These are phyloP conservation scores for Ophiostoma ips DNA, from an alignment of 2,329 filamentous ascomycete species.

Conservation along the genomic window DNA sequence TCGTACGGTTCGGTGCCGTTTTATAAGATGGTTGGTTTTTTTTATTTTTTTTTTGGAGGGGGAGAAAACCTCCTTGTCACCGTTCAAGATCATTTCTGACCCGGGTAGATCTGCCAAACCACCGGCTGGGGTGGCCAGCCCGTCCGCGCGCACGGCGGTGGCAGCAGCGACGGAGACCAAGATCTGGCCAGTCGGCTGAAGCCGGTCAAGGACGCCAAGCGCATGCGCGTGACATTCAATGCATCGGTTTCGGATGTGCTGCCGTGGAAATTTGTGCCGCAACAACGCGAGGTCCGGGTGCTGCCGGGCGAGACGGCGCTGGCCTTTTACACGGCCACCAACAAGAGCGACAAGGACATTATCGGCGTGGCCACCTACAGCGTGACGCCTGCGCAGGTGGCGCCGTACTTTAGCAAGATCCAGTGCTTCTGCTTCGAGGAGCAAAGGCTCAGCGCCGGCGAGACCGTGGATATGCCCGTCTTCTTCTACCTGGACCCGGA, in stretches of 20 bases:
- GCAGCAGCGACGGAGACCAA: constrained; percentile 31
- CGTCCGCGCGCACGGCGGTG: constrained; percentile 63
- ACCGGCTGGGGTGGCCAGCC: constrained; percentile 90
- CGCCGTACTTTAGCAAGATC: constrained; percentile 98
- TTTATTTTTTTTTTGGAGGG: too few species aligned
- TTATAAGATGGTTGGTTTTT: constrained; percentile 63
- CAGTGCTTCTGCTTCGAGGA: constrained; percentile 99
- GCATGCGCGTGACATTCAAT: constrained; percentile 91
- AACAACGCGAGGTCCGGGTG: constrained; percentile 92
- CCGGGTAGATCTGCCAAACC: constrained; percentile 60
- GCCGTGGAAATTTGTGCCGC: constrained; percentile 93
- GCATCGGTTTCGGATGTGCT: constrained; percentile 89
- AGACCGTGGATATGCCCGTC: constrained; percentile 98
- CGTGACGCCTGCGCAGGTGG: constrained; percentile 88
- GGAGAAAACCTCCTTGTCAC: too few species aligned
- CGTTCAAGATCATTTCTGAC: too few species aligned
- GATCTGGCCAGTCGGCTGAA: constrained; percentile 65
- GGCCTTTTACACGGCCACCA: constrained; percentile 95
- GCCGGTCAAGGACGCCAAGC: constrained; percentile 66
- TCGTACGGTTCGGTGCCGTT: constrained; percentile 74
- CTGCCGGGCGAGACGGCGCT: constrained; percentile 91
- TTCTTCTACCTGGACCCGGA: constrained; percentile 99
- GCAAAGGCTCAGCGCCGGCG: constrained; percentile 83
- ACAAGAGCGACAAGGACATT: constrained; percentile 79
- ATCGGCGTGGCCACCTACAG: constrained; percentile 97